Percentiles rank a stretch among this genome's conserved stretches.
phyloP scores from a whole-genome alignment of 1,139 yeast genomes.

The Komagataea norvegica region DNA sequence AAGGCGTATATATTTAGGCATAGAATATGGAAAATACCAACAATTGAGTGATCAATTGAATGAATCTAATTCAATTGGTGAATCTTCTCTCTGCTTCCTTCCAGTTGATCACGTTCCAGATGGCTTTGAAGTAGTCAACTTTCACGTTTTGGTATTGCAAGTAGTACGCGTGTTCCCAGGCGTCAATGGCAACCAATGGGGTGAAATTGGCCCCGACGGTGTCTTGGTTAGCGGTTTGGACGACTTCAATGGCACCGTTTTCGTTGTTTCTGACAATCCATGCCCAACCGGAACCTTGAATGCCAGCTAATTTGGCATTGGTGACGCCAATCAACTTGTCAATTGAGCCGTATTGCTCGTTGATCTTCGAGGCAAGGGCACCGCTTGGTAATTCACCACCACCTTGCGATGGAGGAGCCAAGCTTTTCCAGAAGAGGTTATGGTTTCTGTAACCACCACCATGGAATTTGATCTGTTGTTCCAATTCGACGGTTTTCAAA shows the following conservation, averaged over 20 bases:
- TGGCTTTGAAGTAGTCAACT: conserved; percentile 91
- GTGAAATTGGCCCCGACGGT: conserved; percentile 69
- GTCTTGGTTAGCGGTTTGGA: conserved; percentile 88
- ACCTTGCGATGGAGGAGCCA: conserved; percentile 75
- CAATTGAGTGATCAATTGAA: background rate
- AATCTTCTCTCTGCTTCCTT: conserved; percentile 72
- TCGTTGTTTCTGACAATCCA: conserved; percentile 85
- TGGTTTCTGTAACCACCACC: conserved; percentile 95
- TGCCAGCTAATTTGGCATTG: conserved; percentile 79
- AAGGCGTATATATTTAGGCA: too few relatives aligned
- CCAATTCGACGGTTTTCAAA: conserved; percentile 64
- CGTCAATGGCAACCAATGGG: conserved; percentile 91
- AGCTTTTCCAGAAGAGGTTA: conserved; percentile 83
- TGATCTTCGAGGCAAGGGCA: conserved; percentile 59
- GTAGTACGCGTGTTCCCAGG: conserved; percentile 99
- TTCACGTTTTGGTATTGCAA: conserved; percentile 93
- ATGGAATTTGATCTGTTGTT: conserved; percentile 83
- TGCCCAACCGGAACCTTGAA: conserved; percentile 99
- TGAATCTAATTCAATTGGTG: conserved; percentile 13
- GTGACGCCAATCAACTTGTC: conserved; percentile 67
- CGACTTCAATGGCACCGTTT: conserved; percentile 77
- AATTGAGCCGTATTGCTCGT: conserved; percentile 66
- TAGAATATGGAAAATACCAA: too few relatives aligned
- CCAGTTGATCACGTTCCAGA: conserved; percentile 98
- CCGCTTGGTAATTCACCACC: conserved; percentile 81